Conservation (phyloP, 306 rosid species). For the Cucurbita ficifolia region DNA sequence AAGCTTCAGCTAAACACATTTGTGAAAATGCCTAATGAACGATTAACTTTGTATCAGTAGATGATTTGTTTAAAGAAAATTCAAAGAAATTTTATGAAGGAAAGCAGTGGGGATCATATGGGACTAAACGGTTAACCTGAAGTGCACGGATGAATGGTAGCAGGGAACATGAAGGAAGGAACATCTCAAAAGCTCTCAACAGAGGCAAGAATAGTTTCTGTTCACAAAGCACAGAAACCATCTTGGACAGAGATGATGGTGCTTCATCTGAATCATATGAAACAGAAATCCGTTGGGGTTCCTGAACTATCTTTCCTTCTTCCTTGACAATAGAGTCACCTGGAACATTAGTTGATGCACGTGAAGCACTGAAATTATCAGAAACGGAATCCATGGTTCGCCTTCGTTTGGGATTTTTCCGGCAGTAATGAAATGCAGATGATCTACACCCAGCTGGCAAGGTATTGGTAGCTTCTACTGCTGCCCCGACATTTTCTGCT, state of each 20-base stretch:
- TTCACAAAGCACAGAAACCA: slow-evolving; percentile 93
- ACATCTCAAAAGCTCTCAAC: slow-evolving; percentile 92
- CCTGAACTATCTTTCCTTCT: slow-evolving; percentile 26
- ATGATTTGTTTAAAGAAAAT: slow-evolving; percentile 4
- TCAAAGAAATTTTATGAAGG: not conserved
- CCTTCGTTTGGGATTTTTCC: slow-evolving; percentile 69
- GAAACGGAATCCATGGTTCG: slow-evolving; percentile 42
- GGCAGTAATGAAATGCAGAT: slow-evolving; percentile 65
- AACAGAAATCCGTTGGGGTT: slow-evolving; percentile 16
- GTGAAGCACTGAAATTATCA: slow-evolving; percentile 25
- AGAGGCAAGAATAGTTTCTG: slow-evolving; percentile 75
- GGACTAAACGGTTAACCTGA: slow-evolving; percentile 35
- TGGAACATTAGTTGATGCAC: slow-evolving; percentile 27
- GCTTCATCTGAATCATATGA: slow-evolving; percentile 48
- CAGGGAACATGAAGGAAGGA: slow-evolving; percentile 88
- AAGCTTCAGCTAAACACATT: slow-evolving; percentile 91
- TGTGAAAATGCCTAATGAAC: slow-evolving; percentile 71
- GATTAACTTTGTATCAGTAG: not conserved
- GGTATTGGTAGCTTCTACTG: slow-evolving; percentile 72
- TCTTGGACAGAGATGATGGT: slow-evolving; percentile 62
- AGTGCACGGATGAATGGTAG: slow-evolving; percentile 86
- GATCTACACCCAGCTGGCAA: slow-evolving; percentile 46
- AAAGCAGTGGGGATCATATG: not conserved
- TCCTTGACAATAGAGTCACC: slow-evolving; percentile 22
- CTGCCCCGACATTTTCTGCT: slow-evolving; percentile 74